phyloP scores from a whole-genome alignment of 768 basidiomycete genomes.

The Hericium alpestre region DNA sequence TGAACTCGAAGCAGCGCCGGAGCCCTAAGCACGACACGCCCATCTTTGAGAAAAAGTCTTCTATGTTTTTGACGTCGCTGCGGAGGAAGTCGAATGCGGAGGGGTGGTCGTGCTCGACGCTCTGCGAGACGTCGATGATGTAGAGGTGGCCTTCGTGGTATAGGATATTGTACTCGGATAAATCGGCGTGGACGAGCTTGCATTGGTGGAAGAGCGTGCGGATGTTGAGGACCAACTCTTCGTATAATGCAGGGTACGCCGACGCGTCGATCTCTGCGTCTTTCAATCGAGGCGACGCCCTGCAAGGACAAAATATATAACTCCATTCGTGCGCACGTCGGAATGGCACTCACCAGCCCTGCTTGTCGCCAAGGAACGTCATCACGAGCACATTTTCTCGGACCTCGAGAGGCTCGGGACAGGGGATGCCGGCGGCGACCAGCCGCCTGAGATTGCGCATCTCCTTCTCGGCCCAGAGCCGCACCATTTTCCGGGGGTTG shows the following conservation, averaged over 20 bases:
- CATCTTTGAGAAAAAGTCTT: slow-evolving; percentile 78
- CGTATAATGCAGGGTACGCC: slow-evolving; percentile 53
- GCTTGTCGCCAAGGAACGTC: slow-evolving; percentile 75
- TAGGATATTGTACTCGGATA: slow-evolving; percentile 96
- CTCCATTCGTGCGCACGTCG: slow-evolving; percentile 1
- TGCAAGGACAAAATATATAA: slow-evolving; percentile 19
- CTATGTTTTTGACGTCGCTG: slow-evolving; percentile 82
- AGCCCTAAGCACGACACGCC: slow-evolving; percentile 73
- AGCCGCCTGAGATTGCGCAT: slow-evolving; percentile 90
- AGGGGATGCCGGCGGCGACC: slow-evolving; percentile 69
- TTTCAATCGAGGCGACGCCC: slow-evolving; percentile 90
- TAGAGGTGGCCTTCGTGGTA: slow-evolving; percentile 74
- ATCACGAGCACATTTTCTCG: slow-evolving; percentile 96
- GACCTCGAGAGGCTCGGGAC: slow-evolving; percentile 86
- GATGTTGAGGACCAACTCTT: slow-evolving; percentile 67
- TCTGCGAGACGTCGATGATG: slow-evolving; percentile 97
- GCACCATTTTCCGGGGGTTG: slow-evolving; percentile 98
- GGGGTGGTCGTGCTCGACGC: slow-evolving; percentile 97
- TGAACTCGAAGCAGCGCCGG: slow-evolving; percentile 78
- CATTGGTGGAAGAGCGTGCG: slow-evolving; percentile 84
- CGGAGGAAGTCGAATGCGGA: slow-evolving; percentile 93
- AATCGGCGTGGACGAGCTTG: slow-evolving; percentile 92
- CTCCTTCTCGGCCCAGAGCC: slow-evolving; percentile 98
- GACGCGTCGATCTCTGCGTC: slow-evolving; percentile 57
- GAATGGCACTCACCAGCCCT: slow-evolving; percentile 56